Evolutionary conservation across 2,329 filamentous ascomycete genomes (phyloP).

Genomic region (Penicillium fuscoglaucum): DNA sequence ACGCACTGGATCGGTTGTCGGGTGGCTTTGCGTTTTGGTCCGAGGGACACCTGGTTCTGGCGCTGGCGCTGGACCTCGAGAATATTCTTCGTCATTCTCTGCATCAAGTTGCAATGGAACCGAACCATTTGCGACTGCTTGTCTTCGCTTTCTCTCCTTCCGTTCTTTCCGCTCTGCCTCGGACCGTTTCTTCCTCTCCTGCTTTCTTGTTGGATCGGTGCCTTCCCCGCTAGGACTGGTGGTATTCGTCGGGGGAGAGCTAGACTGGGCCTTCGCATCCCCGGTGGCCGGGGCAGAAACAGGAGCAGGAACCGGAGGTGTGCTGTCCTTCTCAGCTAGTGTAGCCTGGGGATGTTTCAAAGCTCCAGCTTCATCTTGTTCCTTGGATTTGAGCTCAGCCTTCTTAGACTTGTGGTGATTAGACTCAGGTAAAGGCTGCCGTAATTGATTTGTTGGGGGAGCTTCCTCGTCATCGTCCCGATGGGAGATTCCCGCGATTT

Average conservation of each 20-base stretch:
- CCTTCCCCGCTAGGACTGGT: conserved; percentile 29
- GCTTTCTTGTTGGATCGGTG: conserved; percentile 66
- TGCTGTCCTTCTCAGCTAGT: conserved; percentile 56
- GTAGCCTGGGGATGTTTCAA: conserved; percentile 65
- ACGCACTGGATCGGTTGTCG: conserved; percentile 85
- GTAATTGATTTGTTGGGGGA: conserved; percentile 34
- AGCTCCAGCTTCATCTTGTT: conserved; percentile 71
- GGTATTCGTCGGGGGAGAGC: conserved; percentile 7
- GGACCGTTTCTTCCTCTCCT: conserved; percentile 93
- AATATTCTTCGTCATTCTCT: conserved; percentile 63
- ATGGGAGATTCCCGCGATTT: conserved; percentile 84
- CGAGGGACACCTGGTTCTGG: conserved; percentile 35
- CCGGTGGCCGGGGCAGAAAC: not conserved
- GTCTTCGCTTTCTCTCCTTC: conserved; percentile 81
- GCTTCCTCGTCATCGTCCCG: conserved; percentile 65
- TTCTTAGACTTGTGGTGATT: conserved; percentile 35
- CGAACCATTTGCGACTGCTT: conserved; percentile 83
- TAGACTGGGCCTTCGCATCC: conserved; percentile 9
- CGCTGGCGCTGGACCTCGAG: conserved; percentile 32
- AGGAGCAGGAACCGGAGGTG: not conserved
- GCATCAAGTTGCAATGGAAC: conserved; percentile 80
- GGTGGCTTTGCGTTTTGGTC: conserved; percentile 62
- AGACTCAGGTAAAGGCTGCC: conserved; percentile 26
- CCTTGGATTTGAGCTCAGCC: conserved; percentile 60
- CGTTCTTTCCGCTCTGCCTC: conserved; percentile 90